Conservation (phyloP, 176 grass and related monocot species). For the Cenchrus purpureus region DNA sequence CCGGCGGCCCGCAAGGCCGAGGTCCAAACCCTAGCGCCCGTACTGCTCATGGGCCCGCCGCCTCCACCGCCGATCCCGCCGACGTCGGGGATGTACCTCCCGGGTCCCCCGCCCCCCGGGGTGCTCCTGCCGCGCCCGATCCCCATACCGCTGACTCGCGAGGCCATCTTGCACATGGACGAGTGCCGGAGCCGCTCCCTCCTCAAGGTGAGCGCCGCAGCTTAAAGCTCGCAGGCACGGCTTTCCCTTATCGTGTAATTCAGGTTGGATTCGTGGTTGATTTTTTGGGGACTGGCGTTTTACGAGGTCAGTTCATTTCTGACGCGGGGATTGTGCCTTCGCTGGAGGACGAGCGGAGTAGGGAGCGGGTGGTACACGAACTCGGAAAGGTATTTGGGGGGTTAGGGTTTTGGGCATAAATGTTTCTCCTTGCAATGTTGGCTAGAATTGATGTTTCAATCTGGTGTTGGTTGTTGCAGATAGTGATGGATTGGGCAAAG, state of each 20-base stretch:
- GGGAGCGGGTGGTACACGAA: conserved; percentile 52
- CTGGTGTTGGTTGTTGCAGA: conserved; percentile 45
- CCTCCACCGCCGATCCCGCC: conserved; percentile 52
- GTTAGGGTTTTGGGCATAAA: conserved; percentile 21
- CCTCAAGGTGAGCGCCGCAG: conserved; percentile 37
- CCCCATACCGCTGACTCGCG: conserved; percentile 19
- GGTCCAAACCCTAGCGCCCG: conserved; percentile 46
- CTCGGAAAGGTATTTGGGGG: conserved; percentile 58
- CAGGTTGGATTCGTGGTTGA: conserved; percentile 29
- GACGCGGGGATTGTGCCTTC: conserved; percentile 52
- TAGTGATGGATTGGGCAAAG: conserved; percentile 71
- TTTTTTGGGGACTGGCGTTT: conserved; percentile 31
- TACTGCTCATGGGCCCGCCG: conserved; percentile 29
- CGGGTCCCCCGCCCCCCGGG: conserved; percentile 28
- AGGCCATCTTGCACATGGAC: conserved; percentile 44
- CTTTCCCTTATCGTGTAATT: neutral
- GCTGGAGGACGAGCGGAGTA: conserved; percentile 54
- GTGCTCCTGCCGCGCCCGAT: conserved; percentile 32
- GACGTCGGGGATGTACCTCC: conserved; percentile 28
- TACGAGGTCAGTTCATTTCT: conserved; percentile 55
- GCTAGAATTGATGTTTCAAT: conserved; percentile 17
- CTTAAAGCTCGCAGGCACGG: conserved; percentile 1
- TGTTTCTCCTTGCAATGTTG: conserved; percentile 29
- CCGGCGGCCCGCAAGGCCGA: conserved; percentile 26
- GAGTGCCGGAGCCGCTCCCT: conserved; percentile 55